phyloP scores from a whole-genome alignment of 2,329 filamentous ascomycete species.

The Biscogniauxia marginata region DNA sequence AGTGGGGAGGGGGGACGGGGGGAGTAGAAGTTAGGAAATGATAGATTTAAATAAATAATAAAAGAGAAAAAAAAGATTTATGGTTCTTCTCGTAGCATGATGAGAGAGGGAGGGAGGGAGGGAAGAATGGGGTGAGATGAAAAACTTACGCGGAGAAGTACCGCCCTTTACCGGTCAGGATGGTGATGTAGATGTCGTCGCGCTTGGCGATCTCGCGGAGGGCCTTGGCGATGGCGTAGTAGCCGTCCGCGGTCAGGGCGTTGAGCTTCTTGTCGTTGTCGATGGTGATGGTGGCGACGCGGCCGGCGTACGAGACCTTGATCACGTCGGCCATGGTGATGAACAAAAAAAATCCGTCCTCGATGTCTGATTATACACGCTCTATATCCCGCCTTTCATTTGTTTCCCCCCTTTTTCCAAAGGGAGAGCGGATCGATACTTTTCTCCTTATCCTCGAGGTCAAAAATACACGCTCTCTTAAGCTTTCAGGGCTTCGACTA shows the following conservation, averaged over 20 bases:
- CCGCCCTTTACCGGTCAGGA: slow-evolving; percentile 79
- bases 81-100: too few relatives aligned
- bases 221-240: slow-evolving; percentile 72
- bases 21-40: neutral
- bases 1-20: neutral
- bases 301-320: slow-evolving; percentile 62
- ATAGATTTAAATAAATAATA: neutral
- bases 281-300: slow-evolving; percentile 81
- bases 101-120: slow-evolving; percentile 1
- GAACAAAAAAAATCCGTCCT: too few relatives aligned
- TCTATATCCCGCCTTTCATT: neutral
- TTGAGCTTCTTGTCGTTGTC: slow-evolving; percentile 86
- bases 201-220: slow-evolving; percentile 75
- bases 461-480: too few relatives aligned
- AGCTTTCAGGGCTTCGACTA: neutral
- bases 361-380: too few relatives aligned
- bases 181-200: slow-evolving; percentile 80
- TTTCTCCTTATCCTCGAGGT: too few relatives aligned
- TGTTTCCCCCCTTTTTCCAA: neutral
- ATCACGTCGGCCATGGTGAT: slow-evolving; percentile 43
- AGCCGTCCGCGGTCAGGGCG: slow-evolving; percentile 68
- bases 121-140: neutral
- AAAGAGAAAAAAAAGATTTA: neutral
- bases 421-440: neutral
- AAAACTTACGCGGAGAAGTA: slow-evolving; percentile 79